phyloP scores from a whole-genome alignment of 352 stramenopile genomes.

The Phytophthora megakarya region DNA sequence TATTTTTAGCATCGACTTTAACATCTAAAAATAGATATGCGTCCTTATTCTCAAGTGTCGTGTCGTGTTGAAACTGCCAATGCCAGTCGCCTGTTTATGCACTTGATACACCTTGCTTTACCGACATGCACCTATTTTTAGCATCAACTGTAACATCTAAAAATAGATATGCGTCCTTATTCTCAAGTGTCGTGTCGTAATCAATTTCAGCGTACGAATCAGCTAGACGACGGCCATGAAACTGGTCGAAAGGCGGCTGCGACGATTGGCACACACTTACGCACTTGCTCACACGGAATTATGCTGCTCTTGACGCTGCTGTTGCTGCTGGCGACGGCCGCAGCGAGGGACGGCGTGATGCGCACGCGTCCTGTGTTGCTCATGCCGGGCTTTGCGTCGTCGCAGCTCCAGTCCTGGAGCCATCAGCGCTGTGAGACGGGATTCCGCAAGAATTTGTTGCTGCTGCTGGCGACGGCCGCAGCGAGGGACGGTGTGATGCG shows the following conservation, averaged over 20 bases:
- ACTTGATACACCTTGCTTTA: constrained; percentile 13
- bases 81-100: not conserved
- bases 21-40: not conserved
- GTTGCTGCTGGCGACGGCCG: not conserved
- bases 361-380: constrained; percentile 67
- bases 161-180: not conserved
- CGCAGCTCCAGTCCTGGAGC: constrained; percentile 76
- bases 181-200: not conserved
- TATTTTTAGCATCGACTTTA: not conserved
- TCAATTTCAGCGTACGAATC: not conserved
- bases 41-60: not conserved
- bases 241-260: constrained; percentile 20
- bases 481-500: constrained; percentile 15
- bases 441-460: constrained; percentile 77
- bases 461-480: not conserved
- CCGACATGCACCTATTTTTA: not conserved
- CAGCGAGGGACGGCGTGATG: constrained; percentile 12
- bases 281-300: constrained; percentile 1
- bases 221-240: not conserved
- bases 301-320: constrained; percentile 5
- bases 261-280: constrained; percentile 24
- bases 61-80: constrained; percentile 21
- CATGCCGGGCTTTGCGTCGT: constrained; percentile 78
- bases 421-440: constrained; percentile 55
- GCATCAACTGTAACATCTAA: not conserved